Percentiles rank a stretch among this genome's conserved stretches.
Evolutionary conservation across 805 yeast species (phyloP).

Genomic region (Tetrapisispora taiwanensis): DNA sequence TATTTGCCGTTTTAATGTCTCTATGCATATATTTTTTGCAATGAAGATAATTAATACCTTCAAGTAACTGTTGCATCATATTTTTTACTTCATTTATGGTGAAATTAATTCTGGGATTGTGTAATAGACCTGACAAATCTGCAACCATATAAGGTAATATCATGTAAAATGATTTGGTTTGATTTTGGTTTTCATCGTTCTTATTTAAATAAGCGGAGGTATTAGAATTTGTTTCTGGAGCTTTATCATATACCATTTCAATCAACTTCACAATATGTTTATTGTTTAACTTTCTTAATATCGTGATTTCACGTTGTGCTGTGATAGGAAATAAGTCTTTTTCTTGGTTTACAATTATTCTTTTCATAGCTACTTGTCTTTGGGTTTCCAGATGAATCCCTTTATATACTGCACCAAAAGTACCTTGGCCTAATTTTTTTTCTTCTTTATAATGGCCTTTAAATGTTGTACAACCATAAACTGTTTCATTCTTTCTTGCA

Average conservation of each 20-base stretch:
- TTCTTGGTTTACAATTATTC: slow-evolving; percentile 47
- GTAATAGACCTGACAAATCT: slow-evolving; percentile 82
- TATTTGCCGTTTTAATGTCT: slow-evolving; percentile 94
- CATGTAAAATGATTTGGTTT: slow-evolving; percentile 52
- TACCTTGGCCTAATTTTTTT: slow-evolving; percentile 69
- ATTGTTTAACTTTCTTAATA: slow-evolving; percentile 61
- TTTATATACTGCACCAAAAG: slow-evolving; percentile 80
- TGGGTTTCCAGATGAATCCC: slow-evolving; percentile 44
- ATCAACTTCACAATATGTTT: slow-evolving; percentile 63
- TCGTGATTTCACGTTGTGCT: slow-evolving; percentile 83
- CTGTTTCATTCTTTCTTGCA: slow-evolving; percentile 17
- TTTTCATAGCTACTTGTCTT: slow-evolving; percentile 77
- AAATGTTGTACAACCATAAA: slow-evolving; percentile 28
- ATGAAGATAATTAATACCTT: slow-evolving; percentile 74
- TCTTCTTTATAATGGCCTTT: slow-evolving; percentile 25
- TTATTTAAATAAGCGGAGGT: slow-evolving; percentile 5
- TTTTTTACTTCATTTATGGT: slow-evolving; percentile 68
- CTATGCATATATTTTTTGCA: slow-evolving; percentile 56
- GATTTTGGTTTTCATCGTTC: slow-evolving; percentile 6
- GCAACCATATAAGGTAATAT: slow-evolving; percentile 89
- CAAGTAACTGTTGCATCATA: slow-evolving; percentile 64
- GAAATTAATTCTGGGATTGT: slow-evolving; percentile 59
- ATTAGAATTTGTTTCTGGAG: slow-evolving; percentile 17
- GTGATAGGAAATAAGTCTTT: slow-evolving; percentile 76
- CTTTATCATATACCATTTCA: slow-evolving; percentile 61